Evolutionary conservation across 2,329 filamentous ascomycete species (phyloP), one percentile per base, ranked within the genome.

Genomic region (Capronia coronata): DNA sequence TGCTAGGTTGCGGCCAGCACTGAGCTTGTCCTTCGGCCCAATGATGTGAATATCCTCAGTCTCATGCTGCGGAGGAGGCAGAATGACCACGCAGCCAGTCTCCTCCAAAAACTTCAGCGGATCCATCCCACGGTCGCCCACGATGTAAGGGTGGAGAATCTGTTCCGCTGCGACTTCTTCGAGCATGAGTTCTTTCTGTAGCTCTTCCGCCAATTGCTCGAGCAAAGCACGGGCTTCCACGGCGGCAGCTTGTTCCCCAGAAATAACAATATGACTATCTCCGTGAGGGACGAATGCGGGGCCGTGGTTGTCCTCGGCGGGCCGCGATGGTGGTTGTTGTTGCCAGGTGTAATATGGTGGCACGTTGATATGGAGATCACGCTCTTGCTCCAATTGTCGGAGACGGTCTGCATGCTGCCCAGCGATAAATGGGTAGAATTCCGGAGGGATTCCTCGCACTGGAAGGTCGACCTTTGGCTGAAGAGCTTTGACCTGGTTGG

Each of bases 351-450:
- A 80, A 67, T 94, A 86, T 44, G 85, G 77, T 37, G 93, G 93
- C 40, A 98, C 83, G 49, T 86, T 80, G 56, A 98, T 77, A 64
- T 86, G 84, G 29, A 95, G 75, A 54, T 87, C 86, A 55, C 84
- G 84, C 54, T 79, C 79, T 52, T 82, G 72, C 67, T 91, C 85
- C 45, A 95, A 75, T 30, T 78, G 77, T 57, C 79, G 75, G 48
- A 87, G 71, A 43, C 80, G 73, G 40, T 78, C 73, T 64, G 89
- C 87, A 65, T 85, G 79, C 8, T 84, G 80, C 42, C 89, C 89
- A 19, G 88, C 84, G 67, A 98, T 84, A 74, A 98, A 98, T 45
- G 91, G 91, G 70, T 93, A 98, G 68, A 93, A 94, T 65, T 95
- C 89, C 21, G 88, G 80, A 6, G 93, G 90, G 52, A 98, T 84